phyloP scores from a whole-genome alignment of 2,329 filamentous ascomycete species.

The Aspergillus novoparasiticus region DNA sequence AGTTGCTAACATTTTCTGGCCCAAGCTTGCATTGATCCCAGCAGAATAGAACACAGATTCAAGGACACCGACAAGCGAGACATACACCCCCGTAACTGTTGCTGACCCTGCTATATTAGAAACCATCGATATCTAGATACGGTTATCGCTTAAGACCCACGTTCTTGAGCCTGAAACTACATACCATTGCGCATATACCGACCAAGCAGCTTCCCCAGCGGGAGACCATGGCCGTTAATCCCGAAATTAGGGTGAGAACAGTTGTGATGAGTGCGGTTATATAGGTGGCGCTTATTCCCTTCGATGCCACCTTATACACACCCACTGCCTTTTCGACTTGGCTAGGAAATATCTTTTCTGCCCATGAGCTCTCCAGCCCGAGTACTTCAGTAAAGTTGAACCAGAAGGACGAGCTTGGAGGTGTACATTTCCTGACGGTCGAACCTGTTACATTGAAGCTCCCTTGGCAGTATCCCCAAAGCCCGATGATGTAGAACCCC shows the following conservation, averaged over 20 bases:
- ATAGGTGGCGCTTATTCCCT: constrained; percentile 1
- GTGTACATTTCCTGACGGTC: not conserved
- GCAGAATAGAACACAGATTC: not conserved
- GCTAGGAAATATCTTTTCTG: not conserved
- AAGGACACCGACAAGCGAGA: not conserved
- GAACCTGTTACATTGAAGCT: not conserved
- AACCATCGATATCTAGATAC: not conserved
- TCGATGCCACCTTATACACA: constrained; percentile 2
- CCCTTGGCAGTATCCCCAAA: constrained; percentile 2
- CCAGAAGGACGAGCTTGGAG: not conserved
- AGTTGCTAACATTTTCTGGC: not conserved
- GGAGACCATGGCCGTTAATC: not conserved
- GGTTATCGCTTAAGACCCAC: not conserved
- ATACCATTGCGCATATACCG: not conserved
- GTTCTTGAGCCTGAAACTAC: not conserved
- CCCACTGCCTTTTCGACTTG: not conserved
- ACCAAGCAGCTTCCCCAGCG: not conserved
- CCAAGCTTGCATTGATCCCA: not conserved
- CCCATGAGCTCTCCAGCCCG: not conserved
- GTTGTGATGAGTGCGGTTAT: not conserved
- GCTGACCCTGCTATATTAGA: constrained; percentile 2
- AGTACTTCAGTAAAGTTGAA: constrained; percentile 4
- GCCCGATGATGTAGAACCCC: not conserved
- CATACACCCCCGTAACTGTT: constrained; percentile 2
- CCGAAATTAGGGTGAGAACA: not conserved